Evolutionary conservation across 768 basidiomycete species (phyloP).

Genomic region (Suillus paluster): DNA sequence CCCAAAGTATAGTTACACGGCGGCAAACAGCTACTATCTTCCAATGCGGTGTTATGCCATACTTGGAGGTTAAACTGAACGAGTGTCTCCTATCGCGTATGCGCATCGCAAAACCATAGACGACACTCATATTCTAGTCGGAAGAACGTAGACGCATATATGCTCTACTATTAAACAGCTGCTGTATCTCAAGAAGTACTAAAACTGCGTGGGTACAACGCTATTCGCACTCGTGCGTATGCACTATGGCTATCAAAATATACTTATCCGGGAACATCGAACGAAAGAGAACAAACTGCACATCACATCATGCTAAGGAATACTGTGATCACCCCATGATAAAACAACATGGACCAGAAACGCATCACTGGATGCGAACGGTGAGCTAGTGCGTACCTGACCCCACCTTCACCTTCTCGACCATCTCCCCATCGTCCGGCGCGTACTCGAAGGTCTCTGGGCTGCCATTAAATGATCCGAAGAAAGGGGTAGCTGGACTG

Average conservation of each 20-base stretch:
- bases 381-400: conserved; percentile 9
- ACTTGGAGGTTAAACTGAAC: neutral
- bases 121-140: neutral
- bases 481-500: conserved; percentile 75
- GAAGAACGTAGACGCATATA: neutral
- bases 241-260: conserved; percentile 1
- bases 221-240: conserved; percentile 1
- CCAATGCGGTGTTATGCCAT: too few species aligned
- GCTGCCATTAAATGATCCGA: conserved; percentile 49
- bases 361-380: neutral
- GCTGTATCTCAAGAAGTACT: conserved; percentile 7
- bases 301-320: conserved; percentile 1
- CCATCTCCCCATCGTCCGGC: conserved; percentile 24
- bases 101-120: neutral
- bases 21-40: too few species aligned
- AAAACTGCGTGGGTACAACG: neutral
- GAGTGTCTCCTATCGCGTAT: neutral
- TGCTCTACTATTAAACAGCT: neutral
- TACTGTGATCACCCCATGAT: neutral
- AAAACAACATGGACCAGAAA: neutral
- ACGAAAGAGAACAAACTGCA: neutral
- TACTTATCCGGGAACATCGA: conserved; percentile 2
- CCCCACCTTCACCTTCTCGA: conserved; percentile 30
- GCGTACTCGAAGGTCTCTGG: conserved; percentile 36
- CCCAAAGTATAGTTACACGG: too few species aligned